These are phyloP conservation scores for Ophiostoma sp. DNA, from an alignment of 2,329 filamentous ascomycete genomes.

Conservation along the genomic window DNA sequence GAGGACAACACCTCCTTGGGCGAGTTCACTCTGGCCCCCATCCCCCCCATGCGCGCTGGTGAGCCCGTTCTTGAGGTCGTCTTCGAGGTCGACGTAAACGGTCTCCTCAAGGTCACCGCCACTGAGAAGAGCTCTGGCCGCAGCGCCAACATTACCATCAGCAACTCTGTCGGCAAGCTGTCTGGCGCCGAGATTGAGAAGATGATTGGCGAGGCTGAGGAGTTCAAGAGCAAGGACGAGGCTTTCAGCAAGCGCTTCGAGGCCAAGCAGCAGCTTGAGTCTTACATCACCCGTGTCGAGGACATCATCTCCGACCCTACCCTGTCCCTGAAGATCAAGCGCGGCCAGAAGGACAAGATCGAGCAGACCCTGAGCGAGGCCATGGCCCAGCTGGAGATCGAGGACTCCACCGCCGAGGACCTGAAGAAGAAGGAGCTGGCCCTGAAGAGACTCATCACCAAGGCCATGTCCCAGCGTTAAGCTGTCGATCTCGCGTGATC, in stretches of 20 bases:
- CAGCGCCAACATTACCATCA: constrained; percentile 98
- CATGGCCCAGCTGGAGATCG: constrained; percentile 94
- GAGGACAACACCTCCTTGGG: constrained; percentile 97
- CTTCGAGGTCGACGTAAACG: constrained; percentile 99
- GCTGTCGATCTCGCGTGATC: neutral
- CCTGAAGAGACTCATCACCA: constrained; percentile 95
- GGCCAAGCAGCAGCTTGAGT: constrained; percentile 98
- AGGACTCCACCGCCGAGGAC: constrained; percentile 85
- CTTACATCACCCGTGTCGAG: constrained; percentile 97
- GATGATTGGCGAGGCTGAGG: constrained; percentile 95
- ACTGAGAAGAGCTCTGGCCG: constrained; percentile 98
- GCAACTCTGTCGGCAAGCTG: constrained; percentile 98
- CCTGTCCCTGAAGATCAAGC: constrained; percentile 95
- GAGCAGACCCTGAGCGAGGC: constrained; percentile 94
- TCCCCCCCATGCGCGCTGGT: constrained; percentile 83
- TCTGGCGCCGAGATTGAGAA: constrained; percentile 90
- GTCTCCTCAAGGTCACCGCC: constrained; percentile 98
- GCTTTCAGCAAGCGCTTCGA: constrained; percentile 99
- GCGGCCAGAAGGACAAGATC: constrained; percentile 99
- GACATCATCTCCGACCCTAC: constrained; percentile 97
- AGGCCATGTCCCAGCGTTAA: constrained; percentile 91
- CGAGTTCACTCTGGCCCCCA: constrained; percentile 91
- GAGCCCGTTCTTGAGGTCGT: constrained; percentile 96
- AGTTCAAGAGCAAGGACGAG: constrained; percentile 97
- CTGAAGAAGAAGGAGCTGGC: constrained; percentile 99